Evolutionary conservation across 768 basidiomycete species (phyloP).

Genomic region (Boletus rubescentipes): DNA sequence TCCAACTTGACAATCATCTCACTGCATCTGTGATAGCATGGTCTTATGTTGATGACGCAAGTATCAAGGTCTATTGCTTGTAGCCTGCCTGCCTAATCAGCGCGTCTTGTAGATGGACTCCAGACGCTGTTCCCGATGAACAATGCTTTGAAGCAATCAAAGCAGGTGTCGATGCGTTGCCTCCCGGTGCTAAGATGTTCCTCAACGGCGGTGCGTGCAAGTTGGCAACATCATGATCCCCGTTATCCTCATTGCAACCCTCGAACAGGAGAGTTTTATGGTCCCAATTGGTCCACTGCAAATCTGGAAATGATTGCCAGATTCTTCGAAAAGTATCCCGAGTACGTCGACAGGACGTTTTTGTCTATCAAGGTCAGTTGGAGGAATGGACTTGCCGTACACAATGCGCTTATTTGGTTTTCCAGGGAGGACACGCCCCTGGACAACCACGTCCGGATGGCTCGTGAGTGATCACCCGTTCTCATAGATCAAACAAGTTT

Average conservation of each 20-base stretch:
- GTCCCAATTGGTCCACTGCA: constrained; percentile 35
- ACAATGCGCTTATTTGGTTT: not conserved
- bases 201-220: constrained; percentile 46
- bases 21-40: constrained; percentile 31
- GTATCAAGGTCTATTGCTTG: not conserved
- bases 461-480: not conserved
- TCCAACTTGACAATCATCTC: not conserved
- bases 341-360: constrained; percentile 32
- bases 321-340: constrained; percentile 34
- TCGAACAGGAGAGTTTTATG: constrained; percentile 57
- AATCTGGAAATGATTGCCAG: constrained; percentile 48
- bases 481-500: not conserved
- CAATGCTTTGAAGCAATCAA: constrained; percentile 64
- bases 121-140: constrained; percentile 49
- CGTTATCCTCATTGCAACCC: not conserved
- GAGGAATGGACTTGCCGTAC: too few relatives aligned
- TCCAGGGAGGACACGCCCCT: not conserved
- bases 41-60: constrained; percentile 58
- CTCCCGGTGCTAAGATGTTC: constrained; percentile 45
- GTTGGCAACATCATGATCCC: not conserved
- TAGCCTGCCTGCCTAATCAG: not conserved
- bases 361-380: constrained; percentile 32
- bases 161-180: constrained; percentile 44
- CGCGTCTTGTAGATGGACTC: constrained; percentile 36
- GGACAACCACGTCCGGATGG: not conserved